Percentiles rank a stretch among this genome's conserved stretches.
phyloP scores from a whole-genome alignment of 345 rosid genomes.

The Acer saccharum region DNA sequence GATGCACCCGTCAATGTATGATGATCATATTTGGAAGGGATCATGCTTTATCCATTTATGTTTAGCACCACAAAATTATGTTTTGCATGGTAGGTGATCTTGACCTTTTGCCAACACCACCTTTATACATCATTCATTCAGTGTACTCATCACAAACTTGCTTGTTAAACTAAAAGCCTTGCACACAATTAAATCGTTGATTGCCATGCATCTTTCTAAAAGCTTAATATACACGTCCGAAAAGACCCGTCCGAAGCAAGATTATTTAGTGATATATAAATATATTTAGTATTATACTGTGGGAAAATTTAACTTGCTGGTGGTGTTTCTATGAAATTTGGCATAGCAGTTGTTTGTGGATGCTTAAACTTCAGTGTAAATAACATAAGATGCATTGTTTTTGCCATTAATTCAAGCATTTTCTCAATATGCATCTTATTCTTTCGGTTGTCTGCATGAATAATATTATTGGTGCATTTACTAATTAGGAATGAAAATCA shows the following conservation, averaged over 20 bases:
- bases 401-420: background rate
- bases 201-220: background rate
- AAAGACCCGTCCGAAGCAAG: background rate
- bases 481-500: too few species aligned
- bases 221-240: background rate
- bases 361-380: background rate
- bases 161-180: background rate
- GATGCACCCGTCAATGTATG: slow-evolving; percentile 82
- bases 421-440: background rate
- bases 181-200: background rate
- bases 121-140: background rate
- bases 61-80: background rate
- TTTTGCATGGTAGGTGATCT: background rate
- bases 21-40: slow-evolving; percentile 38
- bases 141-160: background rate
- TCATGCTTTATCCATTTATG: background rate
- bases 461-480: background rate
- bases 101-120: background rate
- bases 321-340: background rate
- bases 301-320: background rate
- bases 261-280: background rate
- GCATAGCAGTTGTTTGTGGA: background rate
- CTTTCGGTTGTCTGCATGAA: background rate
- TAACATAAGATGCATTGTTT: background rate
- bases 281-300: background rate